phyloP scores from a whole-genome alignment of 1,139 yeast genomes.

The Pichia sp. region DNA sequence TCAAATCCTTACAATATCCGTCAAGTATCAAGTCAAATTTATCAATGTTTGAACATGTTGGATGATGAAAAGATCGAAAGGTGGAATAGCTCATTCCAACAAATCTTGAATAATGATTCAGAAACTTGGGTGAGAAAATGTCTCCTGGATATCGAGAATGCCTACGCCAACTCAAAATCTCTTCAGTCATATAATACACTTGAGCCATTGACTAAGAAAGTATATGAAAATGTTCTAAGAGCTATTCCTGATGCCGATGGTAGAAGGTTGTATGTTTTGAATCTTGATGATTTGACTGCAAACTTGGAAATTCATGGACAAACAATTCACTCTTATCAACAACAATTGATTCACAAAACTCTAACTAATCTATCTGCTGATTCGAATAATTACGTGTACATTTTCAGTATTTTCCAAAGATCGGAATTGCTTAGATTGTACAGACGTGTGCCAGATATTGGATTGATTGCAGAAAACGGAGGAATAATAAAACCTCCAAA shows the following conservation, averaged over 20 bases:
- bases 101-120: slow-evolving; percentile 65
- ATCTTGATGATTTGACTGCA: slow-evolving; percentile 40
- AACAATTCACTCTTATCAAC: slow-evolving; percentile 32
- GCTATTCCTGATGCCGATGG: slow-evolving; percentile 20
- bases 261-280: slow-evolving; percentile 51
- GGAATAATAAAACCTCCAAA: slow-evolving; percentile 60
- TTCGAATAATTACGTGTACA: slow-evolving; percentile 60
- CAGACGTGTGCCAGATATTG: slow-evolving; percentile 63
- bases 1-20: slow-evolving; percentile 89
- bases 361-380: slow-evolving; percentile 46
- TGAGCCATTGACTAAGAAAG: slow-evolving; percentile 37
- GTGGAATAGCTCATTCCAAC: slow-evolving; percentile 58
- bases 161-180: slow-evolving; percentile 52
- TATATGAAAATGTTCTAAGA: slow-evolving; percentile 34
- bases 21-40: slow-evolving; percentile 59
- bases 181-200: slow-evolving; percentile 21
- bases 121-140: slow-evolving; percentile 68
- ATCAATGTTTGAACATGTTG: slow-evolving; percentile 60
- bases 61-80: slow-evolving; percentile 51
- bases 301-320: slow-evolving; percentile 31
- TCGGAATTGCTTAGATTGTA: slow-evolving; percentile 63
- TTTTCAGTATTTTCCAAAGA: slow-evolving; percentile 62
- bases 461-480: slow-evolving; percentile 88
- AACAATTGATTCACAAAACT: slow-evolving; percentile 47
- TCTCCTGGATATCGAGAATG: slow-evolving; percentile 47